Evolutionary conservation across 768 basidiomycete genomes (phyloP).

Genomic region (Pholiota conissans): DNA sequence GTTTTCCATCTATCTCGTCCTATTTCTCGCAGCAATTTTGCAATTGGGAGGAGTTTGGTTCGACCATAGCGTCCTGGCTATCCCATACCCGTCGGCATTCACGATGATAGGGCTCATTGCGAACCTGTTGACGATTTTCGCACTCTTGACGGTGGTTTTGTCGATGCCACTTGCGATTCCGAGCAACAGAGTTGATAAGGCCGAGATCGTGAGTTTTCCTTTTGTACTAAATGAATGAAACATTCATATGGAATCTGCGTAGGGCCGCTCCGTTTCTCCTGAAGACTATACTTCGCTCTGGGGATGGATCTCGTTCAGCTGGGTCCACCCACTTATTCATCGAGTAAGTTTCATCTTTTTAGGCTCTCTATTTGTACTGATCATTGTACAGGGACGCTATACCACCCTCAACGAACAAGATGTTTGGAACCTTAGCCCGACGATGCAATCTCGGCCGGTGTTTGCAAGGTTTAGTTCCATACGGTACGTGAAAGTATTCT

Average conservation of each 20-base stretch:
- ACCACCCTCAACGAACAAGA: conserved; percentile 69
- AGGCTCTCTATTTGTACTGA: not conserved
- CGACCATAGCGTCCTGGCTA: conserved; percentile 42
- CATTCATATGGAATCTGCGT: not conserved
- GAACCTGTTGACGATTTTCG: conserved; percentile 46
- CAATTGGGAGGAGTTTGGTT: conserved; percentile 57
- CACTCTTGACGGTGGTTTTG: conserved; percentile 47
- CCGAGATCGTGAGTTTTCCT: conserved; percentile 59
- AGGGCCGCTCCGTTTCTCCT: conserved; percentile 60
- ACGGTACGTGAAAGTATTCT: conserved; percentile 2
- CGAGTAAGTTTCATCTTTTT: conserved; percentile 29
- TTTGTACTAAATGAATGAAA: not conserved
- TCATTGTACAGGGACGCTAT: conserved; percentile 35
- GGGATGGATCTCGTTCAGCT: conserved; percentile 71
- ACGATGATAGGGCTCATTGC: conserved; percentile 28
- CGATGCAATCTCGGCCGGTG: conserved; percentile 63
- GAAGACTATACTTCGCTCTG: conserved; percentile 78
- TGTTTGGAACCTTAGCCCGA: conserved; percentile 72
- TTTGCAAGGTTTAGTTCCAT: conserved; percentile 51
- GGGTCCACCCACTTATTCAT: conserved; percentile 67
- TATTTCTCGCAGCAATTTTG: conserved; percentile 46
- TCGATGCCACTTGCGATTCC: conserved; percentile 72
- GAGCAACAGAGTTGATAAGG: conserved; percentile 44
- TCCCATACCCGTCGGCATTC: conserved; percentile 38
- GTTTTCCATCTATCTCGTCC: conserved; percentile 53